A percentile compares a stretch with the other conserved stretches of the same genome.
These are phyloP conservation scores for Crithidia sp. DNA, from an alignment of 208 protist species.

Conservation along the genomic window DNA sequence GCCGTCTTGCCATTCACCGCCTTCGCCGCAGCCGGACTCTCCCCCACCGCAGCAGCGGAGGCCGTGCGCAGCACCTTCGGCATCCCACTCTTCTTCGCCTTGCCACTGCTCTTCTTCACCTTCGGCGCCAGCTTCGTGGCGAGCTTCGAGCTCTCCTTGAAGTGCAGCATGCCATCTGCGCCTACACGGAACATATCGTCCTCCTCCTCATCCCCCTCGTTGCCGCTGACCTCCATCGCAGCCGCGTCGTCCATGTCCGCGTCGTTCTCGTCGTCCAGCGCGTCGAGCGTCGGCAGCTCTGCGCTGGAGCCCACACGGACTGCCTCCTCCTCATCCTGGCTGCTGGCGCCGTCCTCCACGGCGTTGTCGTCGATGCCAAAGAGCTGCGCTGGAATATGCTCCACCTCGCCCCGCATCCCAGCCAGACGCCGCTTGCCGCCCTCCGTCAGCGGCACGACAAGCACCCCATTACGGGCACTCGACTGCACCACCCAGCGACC, in stretches of 20 bases:
- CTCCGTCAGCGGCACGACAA: constrained; percentile 77
- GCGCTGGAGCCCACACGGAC: constrained; percentile 3
- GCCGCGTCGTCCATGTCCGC: constrained; percentile 3
- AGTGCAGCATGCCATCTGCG: constrained; percentile 28
- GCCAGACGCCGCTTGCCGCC: constrained; percentile 23
- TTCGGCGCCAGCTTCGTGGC: background rate
- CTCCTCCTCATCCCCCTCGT: background rate
- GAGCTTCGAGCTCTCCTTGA: constrained; percentile 13
- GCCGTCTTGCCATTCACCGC: constrained; percentile 24
- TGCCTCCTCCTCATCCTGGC: constrained; percentile 19
- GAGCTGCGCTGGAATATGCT: constrained; percentile 79
- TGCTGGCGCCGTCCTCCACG: constrained; percentile 30
- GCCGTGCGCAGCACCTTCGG: constrained; percentile 40
- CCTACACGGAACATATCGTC: constrained; percentile 19
- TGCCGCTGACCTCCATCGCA: background rate
- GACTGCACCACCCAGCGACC: constrained; percentile 86
- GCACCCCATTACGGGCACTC: constrained; percentile 75
- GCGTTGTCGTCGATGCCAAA: constrained; percentile 61
- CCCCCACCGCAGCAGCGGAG: constrained; percentile 31
- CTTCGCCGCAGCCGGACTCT: constrained; percentile 29
- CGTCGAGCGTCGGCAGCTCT: constrained; percentile 18
- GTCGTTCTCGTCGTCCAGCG: constrained; percentile 14
- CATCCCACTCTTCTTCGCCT: constrained; percentile 18
- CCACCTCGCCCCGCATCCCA: constrained; percentile 42
- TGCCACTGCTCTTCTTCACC: constrained; percentile 10